phyloP scores from a whole-genome alignment of 2,329 filamentous ascomycete genomes.

The Mycosphaerella sp. region DNA sequence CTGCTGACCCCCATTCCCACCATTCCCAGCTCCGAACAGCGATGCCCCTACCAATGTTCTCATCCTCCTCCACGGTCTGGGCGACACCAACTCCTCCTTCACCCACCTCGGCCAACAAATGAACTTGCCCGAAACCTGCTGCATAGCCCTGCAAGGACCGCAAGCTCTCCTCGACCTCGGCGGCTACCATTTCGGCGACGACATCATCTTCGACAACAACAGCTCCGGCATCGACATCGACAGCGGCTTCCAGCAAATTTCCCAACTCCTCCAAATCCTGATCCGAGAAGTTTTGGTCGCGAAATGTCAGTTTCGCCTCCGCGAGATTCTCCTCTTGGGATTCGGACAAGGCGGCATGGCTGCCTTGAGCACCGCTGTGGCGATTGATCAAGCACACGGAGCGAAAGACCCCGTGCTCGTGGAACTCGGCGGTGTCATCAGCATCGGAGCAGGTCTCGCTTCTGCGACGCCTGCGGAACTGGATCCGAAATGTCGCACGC shows the following conservation, averaged over 20 bases:
- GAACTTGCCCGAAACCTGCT: conserved; percentile 68
- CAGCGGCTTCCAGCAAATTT: conserved; percentile 45
- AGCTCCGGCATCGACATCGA: conserved; percentile 51
- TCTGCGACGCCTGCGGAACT: conserved; percentile 38
- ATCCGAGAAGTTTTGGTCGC: conserved; percentile 42
- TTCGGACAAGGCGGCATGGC: conserved; percentile 55
- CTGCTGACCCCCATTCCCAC: conserved; percentile 3
- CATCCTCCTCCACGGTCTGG: conserved; percentile 76
- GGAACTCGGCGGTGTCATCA: conserved; percentile 55
- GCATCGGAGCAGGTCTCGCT: conserved; percentile 58
- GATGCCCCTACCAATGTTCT: conserved; percentile 68
- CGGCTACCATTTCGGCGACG: conserved; percentile 58
- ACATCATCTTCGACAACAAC: conserved; percentile 50
- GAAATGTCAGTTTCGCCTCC: conserved; percentile 45
- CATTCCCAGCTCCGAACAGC: conserved; percentile 35
- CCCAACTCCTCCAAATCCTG: conserved; percentile 41
- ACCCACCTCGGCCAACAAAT: conserved; percentile 62
- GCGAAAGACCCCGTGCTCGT: conserved; percentile 13
- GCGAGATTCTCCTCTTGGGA: conserved; percentile 51
- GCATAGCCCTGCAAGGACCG: conserved; percentile 67
- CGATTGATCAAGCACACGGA: conserved; percentile 6
- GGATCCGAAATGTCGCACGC: conserved; percentile 54
- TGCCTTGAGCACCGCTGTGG: conserved; percentile 41
- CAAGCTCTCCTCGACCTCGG: conserved; percentile 60
- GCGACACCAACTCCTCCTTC: conserved; percentile 67